A percentile compares a stretch with the other conserved stretches of the same genome.
Evolutionary conservation across 352 stramenopile genomes (phyloP).

Genomic region (Peronospora farinosa): DNA sequence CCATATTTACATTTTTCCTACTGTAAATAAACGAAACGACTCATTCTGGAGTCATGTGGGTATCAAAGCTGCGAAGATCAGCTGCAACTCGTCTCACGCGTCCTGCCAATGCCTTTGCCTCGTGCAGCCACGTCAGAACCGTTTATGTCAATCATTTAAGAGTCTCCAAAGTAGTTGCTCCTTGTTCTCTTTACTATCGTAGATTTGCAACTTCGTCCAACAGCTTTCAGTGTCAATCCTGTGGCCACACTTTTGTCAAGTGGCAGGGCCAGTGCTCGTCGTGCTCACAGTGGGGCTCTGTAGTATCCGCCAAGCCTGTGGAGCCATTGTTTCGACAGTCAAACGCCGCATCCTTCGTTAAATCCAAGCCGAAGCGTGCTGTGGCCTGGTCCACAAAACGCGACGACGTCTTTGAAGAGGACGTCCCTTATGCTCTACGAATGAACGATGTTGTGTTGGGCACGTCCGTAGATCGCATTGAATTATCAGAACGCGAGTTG

Average conservation of each 20-base stretch:
- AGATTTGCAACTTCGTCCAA: constrained; percentile 22
- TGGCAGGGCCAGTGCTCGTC: constrained; percentile 83
- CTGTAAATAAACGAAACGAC: too few relatives aligned
- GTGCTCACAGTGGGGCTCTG: constrained; percentile 88
- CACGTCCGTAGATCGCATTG: constrained; percentile 48
- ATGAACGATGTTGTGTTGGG: constrained; percentile 71
- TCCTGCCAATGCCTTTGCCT: background rate
- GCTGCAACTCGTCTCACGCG: background rate
- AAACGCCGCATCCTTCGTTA: constrained; percentile 46
- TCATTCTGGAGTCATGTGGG: background rate
- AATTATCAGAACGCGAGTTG: constrained; percentile 67
- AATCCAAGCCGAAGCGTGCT: constrained; percentile 27
- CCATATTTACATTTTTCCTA: too few relatives aligned
- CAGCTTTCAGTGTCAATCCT: constrained; percentile 46
- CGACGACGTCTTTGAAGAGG: constrained; percentile 17
- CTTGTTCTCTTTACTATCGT: constrained; percentile 1
- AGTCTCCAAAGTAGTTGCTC: background rate
- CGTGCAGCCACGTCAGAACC: too few relatives aligned
- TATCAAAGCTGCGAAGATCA: background rate
- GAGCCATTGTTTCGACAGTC: constrained; percentile 50
- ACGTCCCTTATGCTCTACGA: constrained; percentile 31
- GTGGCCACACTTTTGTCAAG: constrained; percentile 65
- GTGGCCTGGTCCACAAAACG: constrained; percentile 33
- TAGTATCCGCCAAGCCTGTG: constrained; percentile 49
- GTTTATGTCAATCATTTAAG: too few relatives aligned